Evolutionary conservation across 23 red algal genomes (phyloP), one percentile per base, ranked within the genome.

Genomic region (Pyropia yezoensis): DNA sequence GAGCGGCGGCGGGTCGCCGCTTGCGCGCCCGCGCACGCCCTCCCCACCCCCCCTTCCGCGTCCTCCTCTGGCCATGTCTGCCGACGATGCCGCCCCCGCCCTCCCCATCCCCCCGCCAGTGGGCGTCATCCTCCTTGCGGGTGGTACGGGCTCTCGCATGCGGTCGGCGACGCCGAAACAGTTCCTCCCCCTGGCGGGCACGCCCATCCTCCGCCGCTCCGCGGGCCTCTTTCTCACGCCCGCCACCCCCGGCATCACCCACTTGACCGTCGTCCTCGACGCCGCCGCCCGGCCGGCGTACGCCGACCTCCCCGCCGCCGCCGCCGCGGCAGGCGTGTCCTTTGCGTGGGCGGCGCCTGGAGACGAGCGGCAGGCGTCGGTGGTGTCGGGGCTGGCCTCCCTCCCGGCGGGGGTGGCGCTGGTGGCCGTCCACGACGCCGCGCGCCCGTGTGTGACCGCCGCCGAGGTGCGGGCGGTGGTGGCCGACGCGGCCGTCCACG

Each of bases 361-460:
- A n/a, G 34, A 80, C n/a, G 94, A 98, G 66, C 77, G 94, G 17
- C 94, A 98, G 59, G 94, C 88, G 52, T 91, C 85, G 21, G 94
- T 98, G 13, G 77, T 54, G 59, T 87, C 70, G 49, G 90, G 90
- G 4, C 75, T 95, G 3, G 54, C 33, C 9, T 27, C 33, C 16
- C 60, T 71, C 7, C 47, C 54, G 18, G 49, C 52, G 7, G 71
- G 52, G 1, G 74, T 59, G n/a, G 74, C 54, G 18, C 86, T 98
- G 18, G 87, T 91, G 4, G 79, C 73, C 25, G 78, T 98, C 21
- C 94, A 98, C 71, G 94, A 98, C 52, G 71, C 94, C 17, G 94
- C 94, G 0, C 67, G 94, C 7, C 94, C 94, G 17, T 60, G 91
- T 14, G 91, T 96, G 14, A 89, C 70, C 8, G 59, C 25, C n/a